Conservation (phyloP, 139 green algal genomes). For the Parachlorella kessleri region DNA sequence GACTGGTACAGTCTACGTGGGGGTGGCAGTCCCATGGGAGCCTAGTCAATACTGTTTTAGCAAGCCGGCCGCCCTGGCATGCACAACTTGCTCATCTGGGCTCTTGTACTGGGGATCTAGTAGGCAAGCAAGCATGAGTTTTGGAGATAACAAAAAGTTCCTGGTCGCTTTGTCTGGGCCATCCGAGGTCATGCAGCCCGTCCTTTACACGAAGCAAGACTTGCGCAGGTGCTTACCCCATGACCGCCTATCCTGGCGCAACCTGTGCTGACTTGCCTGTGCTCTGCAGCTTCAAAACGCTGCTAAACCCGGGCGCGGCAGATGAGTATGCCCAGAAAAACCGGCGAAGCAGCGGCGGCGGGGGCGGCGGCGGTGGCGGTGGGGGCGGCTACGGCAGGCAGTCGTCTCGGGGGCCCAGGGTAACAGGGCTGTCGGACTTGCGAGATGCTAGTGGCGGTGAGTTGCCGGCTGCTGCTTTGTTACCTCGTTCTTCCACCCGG, state of each 20-base stretch:
- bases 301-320: constrained; percentile 21
- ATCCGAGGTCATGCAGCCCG: background rate
- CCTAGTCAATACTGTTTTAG: too few relatives aligned
- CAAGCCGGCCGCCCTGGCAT: too few relatives aligned
- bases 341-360: background rate
- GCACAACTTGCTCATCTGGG: too few relatives aligned
- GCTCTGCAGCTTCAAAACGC: constrained; percentile 9
- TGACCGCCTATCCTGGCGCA: background rate
- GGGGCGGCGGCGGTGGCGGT: constrained; percentile 5
- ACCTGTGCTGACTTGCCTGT: background rate
- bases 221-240: background rate
- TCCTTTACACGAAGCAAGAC: background rate
- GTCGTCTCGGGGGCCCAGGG: constrained; percentile 8
- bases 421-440: constrained; percentile 37
- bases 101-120: background rate
- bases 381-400: constrained; percentile 10
- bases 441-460: constrained; percentile 36
- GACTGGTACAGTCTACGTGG: too few relatives aligned
- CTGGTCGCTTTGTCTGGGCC: too few relatives aligned
- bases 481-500: background rate
- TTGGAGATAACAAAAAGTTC: background rate
- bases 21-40: too few relatives aligned
- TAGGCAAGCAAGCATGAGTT: background rate
- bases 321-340: background rate
- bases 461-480: background rate